Percentiles rank a stretch among this genome's conserved stretches.
Conservation (phyloP, 768 basidiomycete genomes). For the Termitomyces heimii region DNA sequence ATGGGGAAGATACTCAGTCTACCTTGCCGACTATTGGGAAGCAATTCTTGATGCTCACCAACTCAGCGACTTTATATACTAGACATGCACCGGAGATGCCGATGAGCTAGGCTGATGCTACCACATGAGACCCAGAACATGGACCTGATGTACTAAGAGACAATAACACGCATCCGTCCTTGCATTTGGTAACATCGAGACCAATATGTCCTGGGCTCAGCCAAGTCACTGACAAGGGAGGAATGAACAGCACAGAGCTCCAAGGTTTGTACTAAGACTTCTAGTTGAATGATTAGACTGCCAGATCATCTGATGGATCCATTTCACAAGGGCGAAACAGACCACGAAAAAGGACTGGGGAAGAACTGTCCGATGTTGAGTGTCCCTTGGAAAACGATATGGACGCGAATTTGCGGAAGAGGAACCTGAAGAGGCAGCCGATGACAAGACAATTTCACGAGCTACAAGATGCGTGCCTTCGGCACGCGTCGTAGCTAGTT, state of each 20-base stretch:
- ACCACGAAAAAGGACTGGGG: slow-evolving; percentile 24
- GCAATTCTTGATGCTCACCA: slow-evolving; percentile 17
- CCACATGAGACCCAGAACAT: not conserved
- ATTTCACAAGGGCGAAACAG: slow-evolving; percentile 19
- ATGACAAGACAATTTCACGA: not conserved
- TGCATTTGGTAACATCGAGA: slow-evolving; percentile 28
- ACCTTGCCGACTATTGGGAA: slow-evolving; percentile 11
- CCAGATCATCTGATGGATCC: not conserved
- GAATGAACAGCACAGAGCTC: slow-evolving; percentile 12
- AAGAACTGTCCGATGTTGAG: slow-evolving; percentile 15
- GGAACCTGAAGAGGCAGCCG: slow-evolving; percentile 14
- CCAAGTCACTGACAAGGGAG: slow-evolving; percentile 30
- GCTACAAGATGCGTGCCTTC: too few species aligned
- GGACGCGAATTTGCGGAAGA: slow-evolving; percentile 18
- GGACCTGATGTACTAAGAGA: not conserved
- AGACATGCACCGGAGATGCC: slow-evolving; percentile 21
- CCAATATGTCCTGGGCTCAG: slow-evolving; percentile 24
- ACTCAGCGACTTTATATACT: slow-evolving; percentile 24
- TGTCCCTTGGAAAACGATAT: slow-evolving; percentile 19
- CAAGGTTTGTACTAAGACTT: not conserved
- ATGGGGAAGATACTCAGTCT: slow-evolving; percentile 5
- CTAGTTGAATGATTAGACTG: not conserved
- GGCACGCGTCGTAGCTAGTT: too few species aligned
- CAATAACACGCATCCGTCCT: not conserved
- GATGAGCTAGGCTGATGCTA: slow-evolving; percentile 20